phyloP scores from a whole-genome alignment of 1,139 yeast genomes.

The Diutina pseudorugosa region DNA sequence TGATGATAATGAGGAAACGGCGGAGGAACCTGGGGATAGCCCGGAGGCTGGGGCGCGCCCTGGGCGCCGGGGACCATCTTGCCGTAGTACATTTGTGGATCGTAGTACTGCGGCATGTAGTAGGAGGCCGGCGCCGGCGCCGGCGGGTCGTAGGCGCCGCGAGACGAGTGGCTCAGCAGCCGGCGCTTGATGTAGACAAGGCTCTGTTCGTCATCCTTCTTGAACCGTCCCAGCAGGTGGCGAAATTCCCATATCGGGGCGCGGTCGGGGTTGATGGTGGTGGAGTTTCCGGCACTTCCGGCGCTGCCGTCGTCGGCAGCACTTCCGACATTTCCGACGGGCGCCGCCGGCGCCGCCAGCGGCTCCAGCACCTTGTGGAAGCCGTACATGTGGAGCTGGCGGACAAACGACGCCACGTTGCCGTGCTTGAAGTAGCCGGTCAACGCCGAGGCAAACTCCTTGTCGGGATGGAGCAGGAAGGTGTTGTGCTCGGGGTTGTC shows the following conservation, averaged over 20 bases:
- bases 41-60: conserved; percentile 5
- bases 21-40: conserved; percentile 8
- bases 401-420: conserved; percentile 34
- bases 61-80: conserved; percentile 8
- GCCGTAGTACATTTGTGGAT: conserved; percentile 6
- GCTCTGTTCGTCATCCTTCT: conserved; percentile 59
- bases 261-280: conserved; percentile 14
- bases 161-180: conserved; percentile 22
- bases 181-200: conserved; percentile 60
- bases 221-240: conserved; percentile 70
- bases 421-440: conserved; percentile 36
- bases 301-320: conserved; percentile 6
- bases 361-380: conserved; percentile 43
- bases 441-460: conserved; percentile 31
- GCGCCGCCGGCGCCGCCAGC: conserved; percentile 11
- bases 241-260: conserved; percentile 70
- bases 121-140: conserved; percentile 5
- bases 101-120: conserved; percentile 8
- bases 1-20: conserved; percentile 10
- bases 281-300: conserved; percentile 4
- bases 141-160: conserved; percentile 6
- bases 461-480: conserved; percentile 50
- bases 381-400: conserved; percentile 39
- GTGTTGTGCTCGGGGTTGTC: conserved; percentile 43
- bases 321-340: conserved; percentile 5